Conservation (phyloP, 225 moss, liverwort and hornwort genomes). For the Bryoerythrophyllum caledonicum region DNA sequence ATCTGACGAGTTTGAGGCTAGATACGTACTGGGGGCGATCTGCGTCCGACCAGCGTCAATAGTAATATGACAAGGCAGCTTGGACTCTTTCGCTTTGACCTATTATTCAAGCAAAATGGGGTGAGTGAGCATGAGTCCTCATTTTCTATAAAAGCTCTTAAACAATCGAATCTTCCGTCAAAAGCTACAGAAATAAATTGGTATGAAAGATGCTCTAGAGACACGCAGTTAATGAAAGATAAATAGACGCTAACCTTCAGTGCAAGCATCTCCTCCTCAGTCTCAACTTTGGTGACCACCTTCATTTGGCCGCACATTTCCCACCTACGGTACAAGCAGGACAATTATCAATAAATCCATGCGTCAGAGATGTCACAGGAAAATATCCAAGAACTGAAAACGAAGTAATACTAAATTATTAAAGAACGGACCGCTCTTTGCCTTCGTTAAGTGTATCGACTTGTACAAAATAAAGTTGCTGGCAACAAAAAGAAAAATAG, state of each 20-base stretch:
- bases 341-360: background rate
- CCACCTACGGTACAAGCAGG: conserved; percentile 57
- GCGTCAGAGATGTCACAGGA: background rate
- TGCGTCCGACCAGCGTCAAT: conserved; percentile 96
- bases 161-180: background rate
- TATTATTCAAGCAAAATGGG: conserved; percentile 28
- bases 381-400: background rate
- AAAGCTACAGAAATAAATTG: background rate
- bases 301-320: conserved; percentile 97
- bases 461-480: background rate
- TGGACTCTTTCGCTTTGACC: conserved; percentile 71
- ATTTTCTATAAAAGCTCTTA: background rate
- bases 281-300: conserved; percentile 90
- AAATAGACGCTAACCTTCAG: conserved; percentile 52
- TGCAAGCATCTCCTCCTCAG: conserved; percentile 80
- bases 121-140: background rate
- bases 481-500: background rate
- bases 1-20: conserved; percentile 1
- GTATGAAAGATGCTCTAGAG: background rate
- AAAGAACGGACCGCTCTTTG: conserved; percentile 1
- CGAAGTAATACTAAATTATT: background rate
- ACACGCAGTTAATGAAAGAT: background rate
- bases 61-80: conserved; percentile 93
- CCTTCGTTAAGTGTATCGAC: background rate
- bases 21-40: conserved; percentile 84